Percentiles rank a stretch among this genome's conserved stretches.
Evolutionary conservation across 2,329 filamentous ascomycete genomes (phyloP).

Genomic region (Gnomoniopsis sp.): DNA sequence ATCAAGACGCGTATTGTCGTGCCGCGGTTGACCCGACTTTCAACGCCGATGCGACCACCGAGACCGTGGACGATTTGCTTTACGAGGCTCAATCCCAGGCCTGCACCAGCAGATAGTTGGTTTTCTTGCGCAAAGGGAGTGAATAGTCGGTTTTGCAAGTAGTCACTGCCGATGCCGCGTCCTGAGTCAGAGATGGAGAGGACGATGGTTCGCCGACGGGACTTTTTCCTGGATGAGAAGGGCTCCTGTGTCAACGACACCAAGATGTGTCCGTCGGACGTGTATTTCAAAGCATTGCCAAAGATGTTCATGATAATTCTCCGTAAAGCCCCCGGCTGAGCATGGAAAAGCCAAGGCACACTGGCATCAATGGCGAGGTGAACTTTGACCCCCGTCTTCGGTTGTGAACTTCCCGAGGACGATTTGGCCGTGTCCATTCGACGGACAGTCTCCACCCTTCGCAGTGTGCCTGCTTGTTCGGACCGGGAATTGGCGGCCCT

Average conservation of each 20-base stretch:
- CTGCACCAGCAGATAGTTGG: conserved; percentile 55
- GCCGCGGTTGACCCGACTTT: conserved; percentile 37
- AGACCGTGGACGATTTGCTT: conserved; percentile 57
- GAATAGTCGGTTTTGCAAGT: conserved; percentile 57
- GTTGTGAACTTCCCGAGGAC: not conserved
- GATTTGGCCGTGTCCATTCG: not conserved
- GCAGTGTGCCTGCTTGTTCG: conserved; percentile 1
- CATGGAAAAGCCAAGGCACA: conserved; percentile 46
- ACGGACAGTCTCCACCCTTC: not conserved
- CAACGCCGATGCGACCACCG: conserved; percentile 56
- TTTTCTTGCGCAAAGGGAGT: conserved; percentile 65
- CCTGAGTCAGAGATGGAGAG: conserved; percentile 61
- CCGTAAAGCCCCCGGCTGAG: conserved; percentile 43
- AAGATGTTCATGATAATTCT: conserved; percentile 54
- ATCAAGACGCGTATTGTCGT: conserved; percentile 22
- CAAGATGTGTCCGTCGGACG: conserved; percentile 26
- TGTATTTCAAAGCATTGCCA: conserved; percentile 53
- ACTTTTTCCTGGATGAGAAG: not conserved
- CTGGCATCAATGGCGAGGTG: conserved; percentile 40
- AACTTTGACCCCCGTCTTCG: conserved; percentile 25
- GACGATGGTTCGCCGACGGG: conserved; percentile 21
- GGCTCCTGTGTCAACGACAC: conserved; percentile 18
- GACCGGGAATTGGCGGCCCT: not conserved
- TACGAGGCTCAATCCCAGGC: conserved; percentile 64
- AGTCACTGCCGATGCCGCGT: conserved; percentile 61